Base-by-base conservation (phyloP, 306 rosid genomes). In the Glycyrrhiza uralensis region DNA sequence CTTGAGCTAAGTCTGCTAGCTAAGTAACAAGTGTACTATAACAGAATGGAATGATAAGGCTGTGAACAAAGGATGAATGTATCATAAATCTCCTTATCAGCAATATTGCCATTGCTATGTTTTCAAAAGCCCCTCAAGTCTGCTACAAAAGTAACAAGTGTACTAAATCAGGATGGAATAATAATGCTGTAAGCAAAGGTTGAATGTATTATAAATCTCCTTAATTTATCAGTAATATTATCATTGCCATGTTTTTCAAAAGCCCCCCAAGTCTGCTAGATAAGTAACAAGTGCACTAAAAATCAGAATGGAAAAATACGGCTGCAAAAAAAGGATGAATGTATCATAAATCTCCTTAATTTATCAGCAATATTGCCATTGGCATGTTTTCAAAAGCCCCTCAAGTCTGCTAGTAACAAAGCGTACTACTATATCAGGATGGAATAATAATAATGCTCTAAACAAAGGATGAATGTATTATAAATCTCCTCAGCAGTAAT, bases 1-100 rank as follows among this genome's bases (percentile, higher is more conserved):
- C 44, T 74, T 49, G 32, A 62, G 33, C 11, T 62, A 24, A 57
- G 35, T 64, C 26, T 29, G 50, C 57, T 52, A 26, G 71, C 58
- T 47, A 22, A 50, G 76, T 41, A 58, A 46, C 46, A 50, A 75
- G 63, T 61, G 26, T 17, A 51, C 17, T 13, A 18, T 42, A 39
- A 56, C 19, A 6, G 7, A 38, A 73, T 55, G 51, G 66, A 69
- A 74, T 58, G 11, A 24, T 39, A 7, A 55, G 20, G 23, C 22
- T 59, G 20, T 20, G 42, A 42, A 71, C 33, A 51, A 17, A 71
- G 5, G 58, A 35, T 24, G 18, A 47, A 6, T 26, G 61, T 24
- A 45, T 44, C 29, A 52, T 46, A 52, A 62, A 63, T 42, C 33
- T 18, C 60, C 61, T 36, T n/a, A n/a, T n/a, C n/a, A n/a, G n/a